phyloP scores from a whole-genome alignment of 78 protist genomes.

The Dictyostelium purpureum region DNA sequence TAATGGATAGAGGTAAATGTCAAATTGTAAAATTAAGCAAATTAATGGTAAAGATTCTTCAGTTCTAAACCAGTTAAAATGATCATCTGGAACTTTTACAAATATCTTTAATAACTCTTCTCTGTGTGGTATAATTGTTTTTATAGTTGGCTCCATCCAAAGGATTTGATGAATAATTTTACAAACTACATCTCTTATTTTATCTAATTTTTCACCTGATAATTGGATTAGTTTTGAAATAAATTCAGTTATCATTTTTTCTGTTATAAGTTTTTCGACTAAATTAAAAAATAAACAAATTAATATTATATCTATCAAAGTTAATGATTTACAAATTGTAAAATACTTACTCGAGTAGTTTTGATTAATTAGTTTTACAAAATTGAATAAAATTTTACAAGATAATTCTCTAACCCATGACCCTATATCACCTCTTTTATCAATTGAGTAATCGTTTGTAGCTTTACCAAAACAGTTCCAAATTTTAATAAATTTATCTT shows the following conservation, averaged over 20 bases:
- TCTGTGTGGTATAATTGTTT: neutral
- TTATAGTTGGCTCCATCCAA: neutral
- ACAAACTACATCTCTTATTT: slow-evolving; percentile 36
- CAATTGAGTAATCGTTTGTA: slow-evolving; percentile 72
- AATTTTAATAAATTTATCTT: neutral
- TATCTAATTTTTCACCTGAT: slow-evolving; percentile 63
- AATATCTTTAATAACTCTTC: neutral
- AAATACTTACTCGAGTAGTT: too few species aligned
- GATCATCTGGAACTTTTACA: neutral
- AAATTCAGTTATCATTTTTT: neutral
- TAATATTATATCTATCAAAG: neutral
- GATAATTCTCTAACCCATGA: slow-evolving; percentile 87
- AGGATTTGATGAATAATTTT: neutral
- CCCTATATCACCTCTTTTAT: slow-evolving; percentile 84
- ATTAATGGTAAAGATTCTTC: slow-evolving; percentile 41
- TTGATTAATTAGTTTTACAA: neutral
- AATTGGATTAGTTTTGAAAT: slow-evolving; percentile 24
- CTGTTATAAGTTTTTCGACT: neutral
- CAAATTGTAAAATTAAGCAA: slow-evolving; percentile 4
- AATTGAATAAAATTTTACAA: neutral
- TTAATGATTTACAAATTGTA: neutral
- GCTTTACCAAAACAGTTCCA: neutral
- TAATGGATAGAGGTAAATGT: neutral
- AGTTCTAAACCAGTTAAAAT: slow-evolving; percentile 51
- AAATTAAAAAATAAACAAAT: neutral